These are phyloP conservation scores for Fusarium clavum DNA, from an alignment of 2,329 filamentous ascomycete genomes.

Conservation along the genomic window DNA sequence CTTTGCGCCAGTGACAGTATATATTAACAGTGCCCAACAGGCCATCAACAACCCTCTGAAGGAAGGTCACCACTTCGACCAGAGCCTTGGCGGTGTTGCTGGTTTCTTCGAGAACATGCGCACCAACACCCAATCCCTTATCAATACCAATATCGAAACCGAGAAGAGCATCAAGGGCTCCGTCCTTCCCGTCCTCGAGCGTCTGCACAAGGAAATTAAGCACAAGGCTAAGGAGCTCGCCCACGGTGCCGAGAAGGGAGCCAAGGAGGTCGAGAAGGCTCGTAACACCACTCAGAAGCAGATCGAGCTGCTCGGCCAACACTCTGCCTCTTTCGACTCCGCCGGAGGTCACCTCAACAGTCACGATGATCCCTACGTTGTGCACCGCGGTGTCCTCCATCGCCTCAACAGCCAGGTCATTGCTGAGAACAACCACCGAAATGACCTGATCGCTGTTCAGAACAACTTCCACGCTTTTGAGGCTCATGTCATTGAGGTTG, in stretches of 20 bases:
- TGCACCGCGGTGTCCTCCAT: conserved; percentile 84
- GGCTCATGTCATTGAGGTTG: conserved; percentile 81
- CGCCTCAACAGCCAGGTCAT: conserved; percentile 90
- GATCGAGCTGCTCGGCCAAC: conserved; percentile 91
- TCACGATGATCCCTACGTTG: conserved; percentile 86
- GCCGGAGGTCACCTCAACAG: conserved; percentile 77
- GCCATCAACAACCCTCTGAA: conserved; percentile 86
- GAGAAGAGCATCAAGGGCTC: conserved; percentile 89
- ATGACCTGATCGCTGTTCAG: conserved; percentile 92
- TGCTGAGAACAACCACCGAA: conserved; percentile 95
- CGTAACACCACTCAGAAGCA: conserved; percentile 91
- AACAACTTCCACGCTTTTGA: conserved; percentile 91
- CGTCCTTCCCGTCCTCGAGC: conserved; percentile 88
- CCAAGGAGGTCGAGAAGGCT: conserved; percentile 92
- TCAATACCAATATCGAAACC: conserved; percentile 90
- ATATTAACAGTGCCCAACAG: conserved; percentile 55
- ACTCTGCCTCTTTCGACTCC: conserved; percentile 83
- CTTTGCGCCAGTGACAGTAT: background rate
- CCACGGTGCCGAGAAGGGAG: conserved; percentile 81
- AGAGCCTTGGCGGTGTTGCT: conserved; percentile 85
- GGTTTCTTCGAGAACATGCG: conserved; percentile 95
- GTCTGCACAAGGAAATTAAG: conserved; percentile 96
- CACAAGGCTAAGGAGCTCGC: conserved; percentile 91
- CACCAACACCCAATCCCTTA: conserved; percentile 89
- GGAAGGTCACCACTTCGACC: conserved; percentile 94